Evolutionary conservation across 2,329 filamentous ascomycete genomes (phyloP), one percentile per base, ranked within the genome.

Genomic region (Arthrobotrys musiformis): DNA sequence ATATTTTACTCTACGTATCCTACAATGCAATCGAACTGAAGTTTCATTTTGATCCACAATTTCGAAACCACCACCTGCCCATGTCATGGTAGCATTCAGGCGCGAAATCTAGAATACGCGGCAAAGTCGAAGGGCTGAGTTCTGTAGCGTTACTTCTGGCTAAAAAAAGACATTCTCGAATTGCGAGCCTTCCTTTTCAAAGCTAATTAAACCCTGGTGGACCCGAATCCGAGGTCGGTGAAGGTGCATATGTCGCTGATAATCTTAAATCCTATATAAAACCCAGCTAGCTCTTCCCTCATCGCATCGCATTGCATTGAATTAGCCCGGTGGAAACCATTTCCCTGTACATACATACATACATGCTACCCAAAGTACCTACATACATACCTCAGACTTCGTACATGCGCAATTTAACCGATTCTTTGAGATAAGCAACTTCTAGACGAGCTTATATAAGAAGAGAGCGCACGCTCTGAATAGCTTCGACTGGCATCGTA

Each of bases 281-380:
- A 1, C 85, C n/a, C 85, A 58, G 86, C 84, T 1, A 89, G 83
- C 66, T 86, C 85, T 19, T 84, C 83, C 37, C 86, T 17, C 40
- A 42, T 15, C 40, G 83, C 4, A 82, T 82, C 19, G 89, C 81
- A 30, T 84, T 84, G 75, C 86, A 11, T n/a, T 40, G 37, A 13
- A 40, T 40, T 40, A n/a, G 15, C 7, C 8, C 8, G 2, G 33
- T 37, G 64, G 54, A 61, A 13, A 61, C 46, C 64, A 42, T 52
- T 61, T n/a, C 37, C 50, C 33, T 9, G 30, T 9, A 33, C 30
- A 33, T 33, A 33, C 30, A 33, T 33, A n/a, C n/a, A n/a, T n/a
- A n/a, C n/a, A n/a, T n/a, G n/a, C n/a, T n/a, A n/a, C n/a, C n/a
- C n/a, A n/a, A n/a, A n/a, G n/a, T n/a, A n/a, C n/a, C n/a, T n/a